Base-by-base conservation (phyloP, 257 asterid genomes). In the Anisodus tanguticus region DNA sequence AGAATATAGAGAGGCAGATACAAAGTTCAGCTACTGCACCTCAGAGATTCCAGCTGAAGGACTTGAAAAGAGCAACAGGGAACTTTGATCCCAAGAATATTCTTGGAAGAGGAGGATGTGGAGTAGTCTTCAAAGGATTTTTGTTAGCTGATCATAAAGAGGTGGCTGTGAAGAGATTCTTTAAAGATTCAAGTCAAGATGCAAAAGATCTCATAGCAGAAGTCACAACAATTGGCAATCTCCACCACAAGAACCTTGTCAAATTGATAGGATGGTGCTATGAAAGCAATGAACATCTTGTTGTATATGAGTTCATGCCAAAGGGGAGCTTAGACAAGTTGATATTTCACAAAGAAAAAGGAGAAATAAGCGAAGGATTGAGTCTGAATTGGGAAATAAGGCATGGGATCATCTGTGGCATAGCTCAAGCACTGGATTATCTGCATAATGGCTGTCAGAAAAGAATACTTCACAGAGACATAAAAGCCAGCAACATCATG, bases 31-130 rank as follows among this genome's bases (percentile, higher is more conserved):
- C 84, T 64, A 80, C 79, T 57, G 87, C 81, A 26, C 87, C 80
- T n/a, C 70, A 54, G 63, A 85, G 64, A 70, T 80, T 85, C 84
- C 26, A 39, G 15, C 59, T 53, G 8, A 80, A 80, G 60, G 84
- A 79, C 53, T 55, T 85, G 64, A 79, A 43, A 41, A 51, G 19
- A 39, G 87, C 81, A 9, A 85, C 84, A 12, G 80, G 22, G 17
- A 80, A 58, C 16, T 85, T 85, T 53, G 70, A 68, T 41, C 63
- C 60, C 2, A 55, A 70, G 39, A 58, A 85, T 39, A 11, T 80
- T 43, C 81, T 85, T 26, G 87, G 87, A 35, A 68, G 58, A 80
- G 87, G 87, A 71, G 87, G 87, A 19, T 85, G 79, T 80, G 87
- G 84, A 16, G 69, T 80, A 19, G 87, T 85, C 4, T 5, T 67